A percentile compares a stretch with the other conserved stretches of the same genome.
Evolutionary conservation across 352 stramenopile species (phyloP).

Genomic region (Pythium phragmiticola): DNA sequence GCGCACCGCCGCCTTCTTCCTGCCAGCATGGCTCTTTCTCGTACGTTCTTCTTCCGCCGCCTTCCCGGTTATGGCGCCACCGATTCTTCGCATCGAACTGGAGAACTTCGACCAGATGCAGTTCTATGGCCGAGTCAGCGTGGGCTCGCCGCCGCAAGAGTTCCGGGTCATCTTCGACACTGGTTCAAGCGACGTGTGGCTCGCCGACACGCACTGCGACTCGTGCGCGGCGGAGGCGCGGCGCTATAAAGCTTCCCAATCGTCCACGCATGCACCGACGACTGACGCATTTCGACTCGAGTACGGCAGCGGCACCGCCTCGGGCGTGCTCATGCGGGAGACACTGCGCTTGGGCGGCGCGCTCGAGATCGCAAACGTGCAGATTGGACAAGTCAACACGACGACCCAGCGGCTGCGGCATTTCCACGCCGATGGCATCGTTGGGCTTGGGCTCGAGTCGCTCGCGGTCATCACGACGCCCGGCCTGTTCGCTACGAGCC

Average conservation of each 20-base stretch:
- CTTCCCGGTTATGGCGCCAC: constrained; percentile 3
- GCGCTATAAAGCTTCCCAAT: constrained; percentile 40
- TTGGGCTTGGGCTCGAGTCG: constrained; percentile 52
- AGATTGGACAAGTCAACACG: constrained; percentile 46
- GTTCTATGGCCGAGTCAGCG: constrained; percentile 59
- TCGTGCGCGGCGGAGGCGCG: constrained; percentile 39
- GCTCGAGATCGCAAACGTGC: constrained; percentile 36
- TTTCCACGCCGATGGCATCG: constrained; percentile 65
- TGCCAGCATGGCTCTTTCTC: background rate
- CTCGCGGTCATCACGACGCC: constrained; percentile 60
- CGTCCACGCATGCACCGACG: constrained; percentile 33
- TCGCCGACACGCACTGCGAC: constrained; percentile 39
- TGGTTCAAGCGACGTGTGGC: constrained; percentile 68
- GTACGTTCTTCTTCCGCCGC: background rate
- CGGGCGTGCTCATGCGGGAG: constrained; percentile 46
- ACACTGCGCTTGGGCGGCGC: constrained; percentile 37
- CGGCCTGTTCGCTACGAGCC: constrained; percentile 32
- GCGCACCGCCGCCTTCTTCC: background rate
- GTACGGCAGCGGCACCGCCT: constrained; percentile 64
- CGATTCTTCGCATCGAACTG: constrained; percentile 54
- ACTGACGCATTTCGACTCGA: constrained; percentile 50
- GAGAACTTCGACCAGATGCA: constrained; percentile 78
- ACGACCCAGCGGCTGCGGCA: constrained; percentile 47
- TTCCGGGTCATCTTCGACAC: constrained; percentile 83
- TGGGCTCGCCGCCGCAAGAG: constrained; percentile 58